Evolutionary conservation across 2,329 filamentous ascomycete genomes (phyloP).

Genomic region (Claviceps digitariae): DNA sequence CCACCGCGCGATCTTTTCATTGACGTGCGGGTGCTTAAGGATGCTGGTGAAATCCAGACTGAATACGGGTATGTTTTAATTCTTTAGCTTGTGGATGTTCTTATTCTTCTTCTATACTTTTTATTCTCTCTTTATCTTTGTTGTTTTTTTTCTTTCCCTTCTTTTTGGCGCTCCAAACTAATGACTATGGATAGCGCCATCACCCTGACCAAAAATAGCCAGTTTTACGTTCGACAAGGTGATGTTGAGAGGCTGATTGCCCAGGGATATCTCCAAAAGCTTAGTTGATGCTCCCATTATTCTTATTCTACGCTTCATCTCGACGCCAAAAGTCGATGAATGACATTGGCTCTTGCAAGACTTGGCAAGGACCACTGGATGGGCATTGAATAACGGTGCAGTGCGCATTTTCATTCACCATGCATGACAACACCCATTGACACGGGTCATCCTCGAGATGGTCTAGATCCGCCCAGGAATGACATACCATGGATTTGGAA

Average conservation of each 20-base stretch:
- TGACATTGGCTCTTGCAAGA: neutral
- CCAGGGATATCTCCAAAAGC: conserved; percentile 85
- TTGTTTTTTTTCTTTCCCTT: neutral
- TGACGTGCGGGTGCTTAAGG: conserved; percentile 87
- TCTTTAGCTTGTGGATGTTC: neutral
- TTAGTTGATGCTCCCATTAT: conserved; percentile 44
- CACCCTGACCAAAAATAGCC: conserved; percentile 93
- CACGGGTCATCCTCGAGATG: neutral
- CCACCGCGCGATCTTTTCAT: conserved; percentile 95
- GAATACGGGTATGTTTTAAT: conserved; percentile 64
- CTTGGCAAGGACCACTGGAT: neutral
- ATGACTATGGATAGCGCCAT: conserved; percentile 52
- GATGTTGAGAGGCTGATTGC: conserved; percentile 91
- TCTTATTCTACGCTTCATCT: neutral
- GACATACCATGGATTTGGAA: neutral
- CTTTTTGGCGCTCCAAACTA: conserved; percentile 6
- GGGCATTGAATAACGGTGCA: neutral
- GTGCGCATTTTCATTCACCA: no score
- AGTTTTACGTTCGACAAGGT: conserved; percentile 91
- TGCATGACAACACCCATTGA: neutral
- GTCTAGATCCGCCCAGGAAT: neutral
- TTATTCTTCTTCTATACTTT: neutral
- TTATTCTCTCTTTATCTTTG: neutral
- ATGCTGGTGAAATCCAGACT: conserved; percentile 96
- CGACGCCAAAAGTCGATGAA: neutral